Percentiles rank a stretch among this genome's conserved stretches.
Conservation (phyloP, 208 protist species). For the Trypanosoma grayi region DNA sequence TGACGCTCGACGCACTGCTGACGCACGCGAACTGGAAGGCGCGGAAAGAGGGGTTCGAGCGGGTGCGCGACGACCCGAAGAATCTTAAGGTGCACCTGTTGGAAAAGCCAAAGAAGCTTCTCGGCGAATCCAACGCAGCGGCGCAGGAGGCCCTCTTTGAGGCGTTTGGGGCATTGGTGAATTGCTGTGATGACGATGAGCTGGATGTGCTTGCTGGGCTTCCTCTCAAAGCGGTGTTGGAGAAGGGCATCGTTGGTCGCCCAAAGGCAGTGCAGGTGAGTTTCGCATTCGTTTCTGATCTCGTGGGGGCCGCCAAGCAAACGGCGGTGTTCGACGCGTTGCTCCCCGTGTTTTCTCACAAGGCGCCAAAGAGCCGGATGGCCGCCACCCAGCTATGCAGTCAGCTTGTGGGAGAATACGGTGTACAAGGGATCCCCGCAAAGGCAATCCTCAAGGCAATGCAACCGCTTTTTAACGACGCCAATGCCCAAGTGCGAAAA, state of each 20-base stretch:
- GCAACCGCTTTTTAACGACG: constrained; percentile 82
- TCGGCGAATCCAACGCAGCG: constrained; percentile 50
- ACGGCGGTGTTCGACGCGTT: constrained; percentile 51
- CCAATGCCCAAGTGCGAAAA: constrained; percentile 72
- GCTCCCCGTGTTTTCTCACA: constrained; percentile 48
- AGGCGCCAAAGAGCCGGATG: constrained; percentile 61
- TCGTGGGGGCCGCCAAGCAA: constrained; percentile 49
- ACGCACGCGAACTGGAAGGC: constrained; percentile 77
- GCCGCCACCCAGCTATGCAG: constrained; percentile 47
- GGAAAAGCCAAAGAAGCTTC: constrained; percentile 32
- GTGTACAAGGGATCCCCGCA: constrained; percentile 52
- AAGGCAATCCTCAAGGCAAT: constrained; percentile 73
- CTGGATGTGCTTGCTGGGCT: constrained; percentile 33
- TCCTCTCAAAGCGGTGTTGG: constrained; percentile 40
- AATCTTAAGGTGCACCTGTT: constrained; percentile 35
- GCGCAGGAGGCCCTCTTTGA: constrained; percentile 72
- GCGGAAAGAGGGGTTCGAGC: constrained; percentile 61
- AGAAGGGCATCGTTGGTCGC: constrained; percentile 81
- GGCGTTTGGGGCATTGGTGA: constrained; percentile 38
- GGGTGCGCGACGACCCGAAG: constrained; percentile 30
- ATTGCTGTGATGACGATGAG: constrained; percentile 36
- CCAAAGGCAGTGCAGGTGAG: constrained; percentile 51
- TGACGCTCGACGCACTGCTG: constrained; percentile 47
- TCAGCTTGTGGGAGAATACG: constrained; percentile 68
- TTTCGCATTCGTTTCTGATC: constrained; percentile 39